phyloP scores from a whole-genome alignment of 495 filamentous ascomycete genomes.

The Tuber brumale region DNA sequence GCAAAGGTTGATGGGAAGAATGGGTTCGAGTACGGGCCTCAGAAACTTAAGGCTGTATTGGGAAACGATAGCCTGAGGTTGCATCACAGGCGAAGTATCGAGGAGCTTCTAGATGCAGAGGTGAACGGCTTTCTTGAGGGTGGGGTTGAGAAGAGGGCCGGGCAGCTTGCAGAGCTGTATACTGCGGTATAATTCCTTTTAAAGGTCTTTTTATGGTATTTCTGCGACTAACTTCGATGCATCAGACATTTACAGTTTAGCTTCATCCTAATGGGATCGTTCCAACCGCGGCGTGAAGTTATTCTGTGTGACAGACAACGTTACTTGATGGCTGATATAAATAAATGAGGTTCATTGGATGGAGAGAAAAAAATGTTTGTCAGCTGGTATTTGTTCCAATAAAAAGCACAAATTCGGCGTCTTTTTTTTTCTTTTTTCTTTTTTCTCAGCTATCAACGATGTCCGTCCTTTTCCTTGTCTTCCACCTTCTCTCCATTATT shows the following conservation, averaged over 20 bases:
- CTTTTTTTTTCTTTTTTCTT: slow-evolving; percentile 10
- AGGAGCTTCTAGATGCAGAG: slow-evolving; percentile 28
- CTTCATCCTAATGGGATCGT: slow-evolving; percentile 1
- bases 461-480: slow-evolving; percentile 7
- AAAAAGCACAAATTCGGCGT: slow-evolving; percentile 22
- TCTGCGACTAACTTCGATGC: background rate
- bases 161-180: slow-evolving; percentile 22
- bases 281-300: background rate
- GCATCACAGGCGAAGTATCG: slow-evolving; percentile 31
- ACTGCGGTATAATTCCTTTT: slow-evolving; percentile 15
- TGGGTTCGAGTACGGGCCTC: slow-evolving; percentile 22
- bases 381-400: slow-evolving; percentile 11
- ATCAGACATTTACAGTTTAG: slow-evolving; percentile 14
- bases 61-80: slow-evolving; percentile 18
- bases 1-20: slow-evolving; percentile 35
- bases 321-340: slow-evolving; percentile 5
- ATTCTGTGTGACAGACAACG: background rate
- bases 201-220: background rate
- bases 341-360: background rate
- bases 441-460: background rate
- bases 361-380: background rate
- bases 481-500: slow-evolving; percentile 5
- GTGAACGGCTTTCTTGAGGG: slow-evolving; percentile 18
- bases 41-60: slow-evolving; percentile 31
- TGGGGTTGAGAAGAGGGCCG: slow-evolving; percentile 28